phyloP scores from a whole-genome alignment of 495 filamentous ascomycete species.

The Eremomyces bilateralis region DNA sequence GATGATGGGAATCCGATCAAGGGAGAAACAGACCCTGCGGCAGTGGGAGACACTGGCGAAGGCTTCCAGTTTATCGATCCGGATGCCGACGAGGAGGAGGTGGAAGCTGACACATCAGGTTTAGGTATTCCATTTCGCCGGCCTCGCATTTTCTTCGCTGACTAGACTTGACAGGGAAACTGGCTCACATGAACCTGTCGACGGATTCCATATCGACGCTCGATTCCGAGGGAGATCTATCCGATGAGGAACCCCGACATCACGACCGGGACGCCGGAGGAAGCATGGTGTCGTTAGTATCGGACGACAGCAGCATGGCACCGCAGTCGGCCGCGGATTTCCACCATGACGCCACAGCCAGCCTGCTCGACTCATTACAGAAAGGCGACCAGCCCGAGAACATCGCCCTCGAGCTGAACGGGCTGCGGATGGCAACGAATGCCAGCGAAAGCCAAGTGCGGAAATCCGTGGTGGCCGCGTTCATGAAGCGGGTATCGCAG shows the following conservation, averaged over 20 bases:
- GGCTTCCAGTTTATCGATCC: constrained; percentile 27
- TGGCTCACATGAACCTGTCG: constrained; percentile 45
- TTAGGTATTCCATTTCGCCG: background rate
- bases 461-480: constrained; percentile 61
- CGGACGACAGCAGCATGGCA: constrained; percentile 27
- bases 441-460: constrained; percentile 75
- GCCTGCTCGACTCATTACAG: constrained; percentile 61
- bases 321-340: constrained; percentile 38
- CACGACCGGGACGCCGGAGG: constrained; percentile 23
- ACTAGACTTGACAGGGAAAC: constrained; percentile 41
- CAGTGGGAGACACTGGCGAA: constrained; percentile 34
- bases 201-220: constrained; percentile 59
- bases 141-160: constrained; percentile 2
- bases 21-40: constrained; percentile 27
- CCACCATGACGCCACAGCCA: constrained; percentile 68
- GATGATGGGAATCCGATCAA: constrained; percentile 20
- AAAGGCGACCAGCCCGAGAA: constrained; percentile 57
- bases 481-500: constrained; percentile 59
- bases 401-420: constrained; percentile 75
- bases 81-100: constrained; percentile 27
- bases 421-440: constrained; percentile 69
- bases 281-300: constrained; percentile 32
- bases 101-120: constrained; percentile 8
- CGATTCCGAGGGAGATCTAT: constrained; percentile 23
- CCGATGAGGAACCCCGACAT: constrained; percentile 15